A percentile compares a stretch with the other conserved stretches of the same genome.
phyloP scores from a whole-genome alignment of 2,329 filamentous ascomycete genomes.

The Ophiostoma piceae region DNA sequence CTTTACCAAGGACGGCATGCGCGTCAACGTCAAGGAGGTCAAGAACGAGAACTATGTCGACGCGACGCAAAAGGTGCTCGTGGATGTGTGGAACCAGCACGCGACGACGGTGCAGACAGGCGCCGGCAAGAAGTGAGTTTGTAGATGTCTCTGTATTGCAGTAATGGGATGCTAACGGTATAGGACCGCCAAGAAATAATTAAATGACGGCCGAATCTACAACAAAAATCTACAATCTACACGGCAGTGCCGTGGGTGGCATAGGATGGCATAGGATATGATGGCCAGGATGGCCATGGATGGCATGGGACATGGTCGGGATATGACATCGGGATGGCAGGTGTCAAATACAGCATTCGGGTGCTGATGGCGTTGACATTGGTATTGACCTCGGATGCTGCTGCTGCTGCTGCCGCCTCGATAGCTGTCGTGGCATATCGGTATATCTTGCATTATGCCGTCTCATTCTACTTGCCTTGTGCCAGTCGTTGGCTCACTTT shows the following conservation, averaged over 20 bases:
- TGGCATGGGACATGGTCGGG: too few species aligned
- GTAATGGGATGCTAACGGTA: not conserved
- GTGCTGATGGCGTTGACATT: not conserved
- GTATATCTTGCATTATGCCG: too few species aligned
- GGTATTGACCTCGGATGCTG: too few species aligned
- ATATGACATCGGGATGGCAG: not conserved
- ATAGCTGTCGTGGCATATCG: too few species aligned
- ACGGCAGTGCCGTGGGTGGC: not conserved
- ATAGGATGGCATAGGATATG: too few species aligned
- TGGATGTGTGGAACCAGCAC: conserved; percentile 60
- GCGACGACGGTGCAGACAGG: not conserved
- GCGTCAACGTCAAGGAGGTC: conserved; percentile 65
- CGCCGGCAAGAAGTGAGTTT: conserved; percentile 10
- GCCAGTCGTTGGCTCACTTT: not conserved
- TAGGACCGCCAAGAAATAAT: not conserved
- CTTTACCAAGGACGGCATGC: conserved; percentile 69
- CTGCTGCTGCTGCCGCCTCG: too few species aligned
- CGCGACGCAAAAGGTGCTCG: conserved; percentile 62
- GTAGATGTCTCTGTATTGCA: not conserved
- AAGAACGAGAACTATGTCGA: conserved; percentile 68
- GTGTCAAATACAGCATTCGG: not conserved
- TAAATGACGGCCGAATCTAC: not conserved
- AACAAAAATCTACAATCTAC: not conserved
- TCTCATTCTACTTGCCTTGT: too few species aligned
- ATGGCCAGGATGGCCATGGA: too few species aligned